Percentiles rank a stretch among this genome's conserved stretches.
Conservation (phyloP, 257 asterid species). For the Hygrophila difformis region DNA sequence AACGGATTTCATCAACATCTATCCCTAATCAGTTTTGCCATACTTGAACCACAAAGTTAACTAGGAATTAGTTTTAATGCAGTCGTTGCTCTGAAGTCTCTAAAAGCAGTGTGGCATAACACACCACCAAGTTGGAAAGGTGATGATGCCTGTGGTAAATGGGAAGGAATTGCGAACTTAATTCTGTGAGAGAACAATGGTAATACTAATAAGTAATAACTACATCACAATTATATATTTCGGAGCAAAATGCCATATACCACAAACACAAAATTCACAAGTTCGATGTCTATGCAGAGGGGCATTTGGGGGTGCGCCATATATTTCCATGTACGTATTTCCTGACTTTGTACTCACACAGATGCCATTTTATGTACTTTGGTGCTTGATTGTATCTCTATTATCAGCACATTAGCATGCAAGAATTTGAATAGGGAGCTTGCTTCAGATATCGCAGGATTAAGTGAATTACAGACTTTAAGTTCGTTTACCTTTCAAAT, state of each 20-base stretch:
- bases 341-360: background rate
- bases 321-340: slow-evolving; percentile 47
- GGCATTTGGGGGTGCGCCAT: too few species aligned
- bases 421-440: slow-evolving; percentile 45
- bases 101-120: slow-evolving; percentile 43
- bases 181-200: too few species aligned
- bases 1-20: background rate
- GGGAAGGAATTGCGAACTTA: slow-evolving; percentile 67
- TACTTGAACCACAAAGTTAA: background rate
- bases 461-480: slow-evolving; percentile 60
- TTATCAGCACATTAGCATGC: slow-evolving; percentile 60
- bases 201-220: too few species aligned
- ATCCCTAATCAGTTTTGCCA: background rate
- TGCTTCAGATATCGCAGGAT: slow-evolving; percentile 48
- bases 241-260: too few species aligned
- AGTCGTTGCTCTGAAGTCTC: slow-evolving; percentile 46
- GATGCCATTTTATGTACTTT: background rate
- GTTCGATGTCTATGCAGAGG: too few species aligned
- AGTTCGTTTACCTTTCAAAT: too few species aligned
- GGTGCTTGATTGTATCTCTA: background rate
- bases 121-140: slow-evolving; percentile 70
- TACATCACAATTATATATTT: too few species aligned
- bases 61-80: slow-evolving; percentile 7
- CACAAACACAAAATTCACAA: too few species aligned
- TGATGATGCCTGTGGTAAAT: slow-evolving; percentile 61